These are phyloP conservation scores for Coemansia sp. DNA, from an alignment of 192 early-diverging fungal species.

Conservation along the genomic window DNA sequence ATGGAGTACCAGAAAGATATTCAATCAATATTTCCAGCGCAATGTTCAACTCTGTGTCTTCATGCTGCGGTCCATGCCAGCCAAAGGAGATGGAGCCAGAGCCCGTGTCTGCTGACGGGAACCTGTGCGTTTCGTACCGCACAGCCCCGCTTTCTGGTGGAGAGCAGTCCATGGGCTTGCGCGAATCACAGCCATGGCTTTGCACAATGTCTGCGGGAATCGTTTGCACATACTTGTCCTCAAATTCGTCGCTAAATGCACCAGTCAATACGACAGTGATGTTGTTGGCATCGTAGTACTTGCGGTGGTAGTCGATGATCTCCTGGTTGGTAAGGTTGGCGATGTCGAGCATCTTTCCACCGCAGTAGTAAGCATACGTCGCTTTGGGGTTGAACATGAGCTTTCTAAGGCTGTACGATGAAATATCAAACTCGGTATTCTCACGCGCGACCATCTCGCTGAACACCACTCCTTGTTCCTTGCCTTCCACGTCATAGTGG, in stretches of 20 bases:
- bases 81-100: too few species aligned
- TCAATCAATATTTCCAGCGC: conserved; percentile 74
- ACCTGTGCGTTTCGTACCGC: conserved; percentile 15
- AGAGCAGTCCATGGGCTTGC: conserved; percentile 21
- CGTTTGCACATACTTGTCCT: too few species aligned
- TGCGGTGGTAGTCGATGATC: conserved; percentile 14
- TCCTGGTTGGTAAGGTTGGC: conserved; percentile 71
- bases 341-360: conserved; percentile 76
- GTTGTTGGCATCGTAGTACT: conserved; percentile 46
- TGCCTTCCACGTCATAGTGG: too few species aligned
- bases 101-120: conserved; percentile 54
- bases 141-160: background rate
- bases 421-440: too few species aligned
- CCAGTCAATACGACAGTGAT: conserved; percentile 69
- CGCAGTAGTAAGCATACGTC: conserved; percentile 74
- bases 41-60: conserved; percentile 63
- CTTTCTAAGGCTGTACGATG: too few species aligned
- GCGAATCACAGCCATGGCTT: too few species aligned
- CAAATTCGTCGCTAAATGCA: conserved; percentile 13
- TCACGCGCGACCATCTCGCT: too few species aligned
- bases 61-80: background rate
- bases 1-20: conserved; percentile 69
- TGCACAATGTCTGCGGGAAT: too few species aligned
- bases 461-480: too few species aligned
- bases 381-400: conserved; percentile 50